Percentiles rank a stretch among this genome's conserved stretches.
Conservation (phyloP, 2,329 filamentous ascomycete genomes). For the Aspergillus brasiliensis region DNA sequence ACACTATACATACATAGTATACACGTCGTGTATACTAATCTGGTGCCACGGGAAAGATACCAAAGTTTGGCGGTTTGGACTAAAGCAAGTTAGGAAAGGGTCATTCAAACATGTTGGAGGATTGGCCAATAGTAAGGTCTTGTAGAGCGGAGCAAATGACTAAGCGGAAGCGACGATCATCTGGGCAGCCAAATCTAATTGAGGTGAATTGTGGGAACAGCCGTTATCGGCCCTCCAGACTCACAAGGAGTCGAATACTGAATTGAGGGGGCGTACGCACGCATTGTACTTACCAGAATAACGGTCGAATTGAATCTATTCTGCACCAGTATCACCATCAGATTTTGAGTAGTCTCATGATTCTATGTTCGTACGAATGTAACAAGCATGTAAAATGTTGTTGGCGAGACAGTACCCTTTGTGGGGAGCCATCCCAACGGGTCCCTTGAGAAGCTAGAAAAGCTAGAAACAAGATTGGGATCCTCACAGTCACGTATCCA, state of each 20-base stretch:
- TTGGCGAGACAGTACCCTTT: too few species aligned
- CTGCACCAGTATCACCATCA: too few species aligned
- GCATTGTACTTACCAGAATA: not conserved
- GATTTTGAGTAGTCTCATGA: too few species aligned
- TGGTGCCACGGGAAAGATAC: not conserved
- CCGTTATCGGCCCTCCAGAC: not conserved
- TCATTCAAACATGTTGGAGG: too few species aligned
- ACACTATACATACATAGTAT: too few species aligned
- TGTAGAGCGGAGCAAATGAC: too few species aligned
- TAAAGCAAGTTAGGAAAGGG: not conserved
- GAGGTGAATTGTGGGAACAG: not conserved
- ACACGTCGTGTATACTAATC: not conserved
- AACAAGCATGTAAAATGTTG: too few species aligned
- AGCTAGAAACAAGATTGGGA: not conserved
- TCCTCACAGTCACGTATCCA: not conserved
- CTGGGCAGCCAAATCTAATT: not conserved
- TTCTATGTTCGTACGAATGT: too few species aligned
- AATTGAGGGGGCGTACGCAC: not conserved
- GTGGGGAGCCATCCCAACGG: not conserved
- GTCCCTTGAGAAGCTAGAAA: not conserved
- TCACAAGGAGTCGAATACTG: not conserved
- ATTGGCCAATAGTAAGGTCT: not conserved
- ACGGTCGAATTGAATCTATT: too few species aligned
- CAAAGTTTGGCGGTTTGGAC: not conserved
- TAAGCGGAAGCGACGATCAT: slow-evolving; percentile 1